Base-by-base conservation (phyloP, 768 basidiomycete genomes). In the Naganishia vaughanmartiniae region DNA sequence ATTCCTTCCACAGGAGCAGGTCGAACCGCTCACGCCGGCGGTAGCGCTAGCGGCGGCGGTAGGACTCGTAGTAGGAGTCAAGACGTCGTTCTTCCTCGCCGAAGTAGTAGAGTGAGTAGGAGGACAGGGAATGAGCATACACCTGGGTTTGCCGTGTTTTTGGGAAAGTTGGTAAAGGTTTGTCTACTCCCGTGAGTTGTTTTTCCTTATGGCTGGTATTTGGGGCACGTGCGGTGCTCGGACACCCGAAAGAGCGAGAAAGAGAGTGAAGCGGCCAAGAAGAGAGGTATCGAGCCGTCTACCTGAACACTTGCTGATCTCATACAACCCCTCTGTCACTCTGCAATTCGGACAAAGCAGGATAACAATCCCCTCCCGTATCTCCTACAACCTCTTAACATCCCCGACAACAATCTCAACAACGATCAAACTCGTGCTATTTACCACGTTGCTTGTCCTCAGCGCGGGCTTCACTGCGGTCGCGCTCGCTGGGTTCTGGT, bases 401-500 rank as follows among this genome's bases (percentile, higher is more conserved):
- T 76, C 76, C 9, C 80, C 78, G 3, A 42, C 78, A 19, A 81
- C 80, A 24, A 71, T 81, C 46, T 75, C 74, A 26, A 65, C 79
- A 0, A 66, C 75, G 17, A 73, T 81, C 67, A 76, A 76, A 34
- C 66, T 77, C 14, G 39, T 75, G 26, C 70, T 81, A 0, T 67
- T 81, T 6, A 54, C 65, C 36, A 57, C 76, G 31, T 72, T 81
- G 1, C 63, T 76, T 5, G 54, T 76, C 2, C 72, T 71, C 15
- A 79, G 78, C 6, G 76, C 75, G 17, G 57, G 75, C 1, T 75
- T 79, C 67, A 79, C 77, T 2, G 65, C 79, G 1, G 48, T 79
- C 10, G 76, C 77, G 21, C 77, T 79, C 15, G 77, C 72, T 12
- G 77, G 76, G 3, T 79, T 78, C 68, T 81, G 78, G 76, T 78